These are phyloP conservation scores for Neurospora terricola DNA, from an alignment of 495 filamentous ascomycete species.

Conservation along the genomic window DNA sequence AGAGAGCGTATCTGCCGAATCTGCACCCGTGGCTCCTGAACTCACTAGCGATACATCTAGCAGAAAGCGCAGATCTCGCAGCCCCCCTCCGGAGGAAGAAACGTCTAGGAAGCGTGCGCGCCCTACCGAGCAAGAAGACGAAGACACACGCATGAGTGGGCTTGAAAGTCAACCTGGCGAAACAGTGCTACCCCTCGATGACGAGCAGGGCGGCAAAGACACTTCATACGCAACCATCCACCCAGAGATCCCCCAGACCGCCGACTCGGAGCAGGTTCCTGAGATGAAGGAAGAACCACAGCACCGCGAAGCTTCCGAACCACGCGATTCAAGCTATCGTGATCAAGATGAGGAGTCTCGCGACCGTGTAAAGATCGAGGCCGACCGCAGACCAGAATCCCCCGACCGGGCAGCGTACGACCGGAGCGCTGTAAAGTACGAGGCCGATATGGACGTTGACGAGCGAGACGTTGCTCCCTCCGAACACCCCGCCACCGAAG, in stretches of 20 bases:
- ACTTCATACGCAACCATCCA: constrained; percentile 4
- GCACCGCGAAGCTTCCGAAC: not conserved
- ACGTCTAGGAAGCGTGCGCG: constrained; percentile 33
- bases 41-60: constrained; percentile 52
- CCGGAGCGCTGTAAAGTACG: not conserved
- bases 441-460: constrained; percentile 13
- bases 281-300: not conserved
- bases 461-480: constrained; percentile 49
- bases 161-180: not conserved
- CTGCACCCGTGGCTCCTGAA: constrained; percentile 6
- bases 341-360: not conserved
- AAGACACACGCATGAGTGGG: constrained; percentile 1
- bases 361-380: not conserved
- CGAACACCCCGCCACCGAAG: constrained; percentile 70
- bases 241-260: not conserved
- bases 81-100: constrained; percentile 46
- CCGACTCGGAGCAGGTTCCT: not conserved
- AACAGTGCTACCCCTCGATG: not conserved
- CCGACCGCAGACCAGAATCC: not conserved
- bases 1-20: constrained; percentile 2
- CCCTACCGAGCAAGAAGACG: constrained; percentile 15
- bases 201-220: not conserved
- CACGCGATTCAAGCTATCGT: not conserved
- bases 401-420: constrained; percentile 21
- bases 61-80: constrained; percentile 64